Base-by-base conservation (phyloP, 1,284 basidiomycete species). In the Schizophyllum amplum region DNA sequence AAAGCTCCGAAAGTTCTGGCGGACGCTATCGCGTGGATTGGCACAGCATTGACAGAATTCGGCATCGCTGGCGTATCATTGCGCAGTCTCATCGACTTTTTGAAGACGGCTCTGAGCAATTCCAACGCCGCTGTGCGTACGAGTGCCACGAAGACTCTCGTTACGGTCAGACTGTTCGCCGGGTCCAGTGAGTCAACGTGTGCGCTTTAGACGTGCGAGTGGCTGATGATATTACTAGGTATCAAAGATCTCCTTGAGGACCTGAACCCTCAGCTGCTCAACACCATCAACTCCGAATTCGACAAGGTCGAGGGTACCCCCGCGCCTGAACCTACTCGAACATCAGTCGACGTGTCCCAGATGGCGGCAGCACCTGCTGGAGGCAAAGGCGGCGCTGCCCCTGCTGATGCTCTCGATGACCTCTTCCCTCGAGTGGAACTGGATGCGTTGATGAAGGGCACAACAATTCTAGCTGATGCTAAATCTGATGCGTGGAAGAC, bases 1-100 rank as follows among this genome's bases (percentile, higher is more conserved):
- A 99, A 99, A 70, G 97, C 97, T 0, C 96, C 96, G 0, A 99
- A 99, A 72, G 93, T 95, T 24, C 81, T 98, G 46, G 94, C 95
- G 0, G 97, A 99, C 68, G 88, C 94, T 0, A 71, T 98, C 51
- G 73, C 79, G 21, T 99, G 96, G 94, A 83, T 98, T 58, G 94
- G 96, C 60, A 82, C 86, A 57, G 86, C 90, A 11, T 72, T 99
- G 24, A 79, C 79, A n/a, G 97, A 98, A 57, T 99, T 99, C 69
- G 97, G 97, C 25, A 90, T 94, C 56, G 80, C 82, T 17, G 96
- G 95, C 7, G 70, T 99, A 17, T 86, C 92, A 1, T 77, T 99
- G 51, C 83, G 91, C 55, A 83, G 79, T 58, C 74, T 99, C 33
- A 94, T 99, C 59, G 92, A 96, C 48, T 97, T 95, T 66, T 75